These are phyloP conservation scores for Solanum appendiculatum DNA, from an alignment of 257 asterid genomes.

Conservation along the genomic window DNA sequence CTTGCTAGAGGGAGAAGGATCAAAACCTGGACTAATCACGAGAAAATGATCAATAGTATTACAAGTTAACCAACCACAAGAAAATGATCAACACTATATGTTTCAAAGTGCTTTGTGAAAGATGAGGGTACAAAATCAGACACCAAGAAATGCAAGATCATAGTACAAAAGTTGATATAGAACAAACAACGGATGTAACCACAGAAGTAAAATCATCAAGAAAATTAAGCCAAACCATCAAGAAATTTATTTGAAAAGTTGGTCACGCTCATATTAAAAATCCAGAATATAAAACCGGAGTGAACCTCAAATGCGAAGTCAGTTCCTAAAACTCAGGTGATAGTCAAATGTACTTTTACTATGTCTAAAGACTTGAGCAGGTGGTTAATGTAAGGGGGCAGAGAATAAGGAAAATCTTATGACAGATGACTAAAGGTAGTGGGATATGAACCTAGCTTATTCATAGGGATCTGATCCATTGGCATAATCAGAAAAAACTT, in stretches of 20 bases:
- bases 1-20: conserved; percentile 86
- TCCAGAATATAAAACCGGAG: neutral
- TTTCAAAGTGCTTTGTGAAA: neutral
- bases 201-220: neutral
- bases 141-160: neutral
- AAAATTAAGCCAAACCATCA: neutral
- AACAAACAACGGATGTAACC: neutral
- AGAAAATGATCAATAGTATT: no score
- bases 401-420: neutral
- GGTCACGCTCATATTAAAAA: neutral
- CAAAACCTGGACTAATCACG: no score
- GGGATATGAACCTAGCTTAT: neutral
- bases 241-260: neutral
- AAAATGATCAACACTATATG: neutral
- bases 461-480: neutral
- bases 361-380: neutral
- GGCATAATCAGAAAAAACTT: neutral
- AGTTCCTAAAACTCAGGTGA: neutral
- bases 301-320: neutral
- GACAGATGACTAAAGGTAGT: neutral
- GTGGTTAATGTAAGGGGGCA: neutral
- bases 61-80: conserved; percentile 9
- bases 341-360: neutral
- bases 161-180: neutral
- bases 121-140: neutral